A percentile compares a stretch with the other conserved stretches of the same genome.
These are phyloP conservation scores for Knoxia roxburghii DNA, from an alignment of 257 asterid genomes.

Conservation along the genomic window DNA sequence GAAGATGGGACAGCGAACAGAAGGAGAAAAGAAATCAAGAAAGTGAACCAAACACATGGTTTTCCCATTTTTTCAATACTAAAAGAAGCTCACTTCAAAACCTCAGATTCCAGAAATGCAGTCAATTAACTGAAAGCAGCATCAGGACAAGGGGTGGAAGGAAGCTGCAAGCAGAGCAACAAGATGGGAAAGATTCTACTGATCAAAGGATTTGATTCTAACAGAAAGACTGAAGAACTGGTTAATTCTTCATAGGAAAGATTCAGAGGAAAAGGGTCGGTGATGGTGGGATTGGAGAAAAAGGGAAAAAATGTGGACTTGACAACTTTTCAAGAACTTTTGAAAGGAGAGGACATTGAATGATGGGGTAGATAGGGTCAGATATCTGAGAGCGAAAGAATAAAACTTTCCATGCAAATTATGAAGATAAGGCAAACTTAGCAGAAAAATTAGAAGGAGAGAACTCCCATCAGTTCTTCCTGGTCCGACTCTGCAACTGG, in stretches of 20 bases:
- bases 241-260: neutral
- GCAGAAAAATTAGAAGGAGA: slow-evolving; percentile 28
- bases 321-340: slow-evolving; percentile 3
- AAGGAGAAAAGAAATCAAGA: slow-evolving; percentile 29
- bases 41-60: slow-evolving; percentile 13
- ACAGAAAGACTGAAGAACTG: too few relatives aligned
- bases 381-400: slow-evolving; percentile 29
- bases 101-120: slow-evolving; percentile 13
- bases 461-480: slow-evolving; percentile 9
- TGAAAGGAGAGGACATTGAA: slow-evolving; percentile 26
- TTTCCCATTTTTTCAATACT: slow-evolving; percentile 17
- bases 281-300: neutral
- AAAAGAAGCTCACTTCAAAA: slow-evolving; percentile 5
- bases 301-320: neutral
- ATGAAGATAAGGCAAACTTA: slow-evolving; percentile 14
- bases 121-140: neutral
- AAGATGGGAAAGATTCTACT: neutral
- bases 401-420: slow-evolving; percentile 31
- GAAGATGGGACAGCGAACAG: neutral
- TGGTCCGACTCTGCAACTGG: slow-evolving; percentile 28
- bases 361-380: slow-evolving; percentile 27
- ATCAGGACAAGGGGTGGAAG: neutral
- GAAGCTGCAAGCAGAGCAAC: neutral
- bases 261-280: neutral
- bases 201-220: too few relatives aligned